Percentiles rank a stretch among this genome's conserved stretches.
These are phyloP conservation scores for Talaromyces pinophilus DNA, from an alignment of 2,329 filamentous ascomycete genomes.

Conservation along the genomic window DNA sequence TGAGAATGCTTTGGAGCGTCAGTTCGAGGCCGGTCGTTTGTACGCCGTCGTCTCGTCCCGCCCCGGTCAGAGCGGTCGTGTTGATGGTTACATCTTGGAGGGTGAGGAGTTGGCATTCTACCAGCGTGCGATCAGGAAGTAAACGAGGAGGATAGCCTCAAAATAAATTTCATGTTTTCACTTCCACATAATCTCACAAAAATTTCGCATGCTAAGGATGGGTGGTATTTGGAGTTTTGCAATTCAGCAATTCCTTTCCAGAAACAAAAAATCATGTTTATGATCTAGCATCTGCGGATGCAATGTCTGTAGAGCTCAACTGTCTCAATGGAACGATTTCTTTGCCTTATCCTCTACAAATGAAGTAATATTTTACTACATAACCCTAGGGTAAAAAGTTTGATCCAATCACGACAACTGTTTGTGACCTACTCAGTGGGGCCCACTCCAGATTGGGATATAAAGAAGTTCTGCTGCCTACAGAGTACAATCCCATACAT, in stretches of 20 bases:
- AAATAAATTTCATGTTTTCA: conserved; percentile 29
- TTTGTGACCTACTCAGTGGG: neutral
- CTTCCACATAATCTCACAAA: conserved; percentile 11
- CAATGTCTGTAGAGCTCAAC: conserved; percentile 24
- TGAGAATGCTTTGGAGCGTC: conserved; percentile 87
- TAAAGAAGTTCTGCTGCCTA: neutral
- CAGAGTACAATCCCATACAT: neutral
- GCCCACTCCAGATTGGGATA: conserved; percentile 1
- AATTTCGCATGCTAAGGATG: conserved; percentile 19
- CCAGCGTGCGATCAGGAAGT: conserved; percentile 99
- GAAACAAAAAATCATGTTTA: conserved; percentile 24
- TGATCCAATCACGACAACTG: neutral
- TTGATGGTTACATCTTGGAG: conserved; percentile 97
- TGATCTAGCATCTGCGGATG: conserved; percentile 24
- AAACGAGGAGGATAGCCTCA: conserved; percentile 48
- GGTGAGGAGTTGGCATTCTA: conserved; percentile 99
- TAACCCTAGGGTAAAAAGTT: neutral
- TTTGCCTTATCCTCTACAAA: neutral
- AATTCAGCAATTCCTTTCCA: conserved; percentile 24
- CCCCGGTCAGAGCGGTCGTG: conserved; percentile 94
- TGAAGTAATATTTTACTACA: neutral
- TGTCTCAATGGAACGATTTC: conserved; percentile 23
- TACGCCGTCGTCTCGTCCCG: conserved; percentile 90
- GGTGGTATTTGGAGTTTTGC: conserved; percentile 25
- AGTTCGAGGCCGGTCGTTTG: conserved; percentile 98